Evolutionary conservation across 495 filamentous ascomycete genomes (phyloP), one percentile per base, ranked within the genome.

Genomic region (Hypoxylon lienhwacheense): DNA sequence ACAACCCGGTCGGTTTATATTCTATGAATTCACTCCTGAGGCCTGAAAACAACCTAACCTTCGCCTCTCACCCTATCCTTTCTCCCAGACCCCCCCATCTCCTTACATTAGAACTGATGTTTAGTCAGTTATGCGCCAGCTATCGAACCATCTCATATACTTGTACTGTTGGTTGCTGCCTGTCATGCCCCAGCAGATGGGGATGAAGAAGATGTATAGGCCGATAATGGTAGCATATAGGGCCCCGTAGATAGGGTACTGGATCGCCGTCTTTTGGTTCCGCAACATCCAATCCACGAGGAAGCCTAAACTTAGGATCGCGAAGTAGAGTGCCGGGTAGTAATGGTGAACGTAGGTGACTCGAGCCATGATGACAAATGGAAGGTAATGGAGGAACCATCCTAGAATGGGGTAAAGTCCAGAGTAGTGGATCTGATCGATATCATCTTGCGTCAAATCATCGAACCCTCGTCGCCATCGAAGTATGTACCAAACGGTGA

Each of bases 261-360:
- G 79, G 28, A 85, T 58, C 35, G 64, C 75, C 68, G 81, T 81
- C 19, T 77, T 64, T 47, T 86, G 70, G 49, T 77, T 85, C 39
- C 83, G 78, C 42, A 86, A 81, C 37, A 86, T 71, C 82, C 89
- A 96, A 70, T 98, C 91, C 45, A 87, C 73, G 46, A 91, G 80
- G 75, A 98, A 98, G 36, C 93, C 95, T 41, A 89, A 81, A 7
- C 80, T 84, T 16, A 98, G 76, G 52, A 98, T 96, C 44, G 93
- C 92, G 66, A 96, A 98, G 75, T 97, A 98, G 3, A 98, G 81
- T n/a, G 93, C 93, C 5, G 93, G 93, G 71, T 97, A 98, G 73
- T 98, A 98, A 73, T 98, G 93, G 70, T 98, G 93, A 36, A 98
- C 93, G 69, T 98, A 98, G 19, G 93, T 98, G 46, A 98, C 93